These are phyloP conservation scores for Vitis hybrid DNA, from an alignment of 177 flowering plant species.

Conservation along the genomic window DNA sequence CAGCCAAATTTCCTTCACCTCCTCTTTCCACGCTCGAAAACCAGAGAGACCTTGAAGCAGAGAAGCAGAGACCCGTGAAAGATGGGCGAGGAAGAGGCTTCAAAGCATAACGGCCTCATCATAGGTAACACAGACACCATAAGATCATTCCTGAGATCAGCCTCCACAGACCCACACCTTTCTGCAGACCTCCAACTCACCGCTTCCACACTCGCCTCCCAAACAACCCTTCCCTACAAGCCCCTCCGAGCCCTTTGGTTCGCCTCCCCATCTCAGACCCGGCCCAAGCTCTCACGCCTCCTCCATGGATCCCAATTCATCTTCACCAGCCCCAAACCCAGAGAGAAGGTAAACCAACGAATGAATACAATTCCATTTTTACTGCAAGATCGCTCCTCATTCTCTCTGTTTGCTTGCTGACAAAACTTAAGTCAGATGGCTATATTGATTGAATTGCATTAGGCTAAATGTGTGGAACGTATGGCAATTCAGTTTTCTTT, in stretches of 20 bases:
- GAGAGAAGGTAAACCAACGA: slow-evolving; percentile 54
- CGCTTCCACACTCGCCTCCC: slow-evolving; percentile 43
- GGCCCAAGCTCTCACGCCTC: slow-evolving; percentile 44
- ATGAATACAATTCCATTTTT: no score
- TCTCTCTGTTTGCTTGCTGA: not conserved
- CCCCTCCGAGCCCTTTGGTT: slow-evolving; percentile 50
- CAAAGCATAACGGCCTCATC: slow-evolving; percentile 23
- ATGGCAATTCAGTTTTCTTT: not conserved
- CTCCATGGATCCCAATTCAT: slow-evolving; percentile 55
- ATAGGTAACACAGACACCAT: slow-evolving; percentile 45
- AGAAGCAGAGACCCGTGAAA: no score
- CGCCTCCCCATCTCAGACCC: slow-evolving; percentile 30
- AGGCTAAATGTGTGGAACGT: no score
- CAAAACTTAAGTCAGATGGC: not conserved
- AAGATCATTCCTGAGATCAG: slow-evolving; percentile 42
- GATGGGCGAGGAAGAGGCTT: not conserved
- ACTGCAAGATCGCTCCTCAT: no score
- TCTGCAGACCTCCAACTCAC: slow-evolving; percentile 37
- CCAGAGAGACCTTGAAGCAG: no score
- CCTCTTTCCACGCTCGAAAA: no score
- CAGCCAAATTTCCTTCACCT: no score
- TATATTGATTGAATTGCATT: no score
- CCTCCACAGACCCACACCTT: slow-evolving; percentile 41
- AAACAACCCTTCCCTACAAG: slow-evolving; percentile 40
- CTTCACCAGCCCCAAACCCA: slow-evolving; percentile 66